These are phyloP conservation scores for Sarcomyxa edulis DNA, from an alignment of 768 basidiomycete genomes.

Conservation along the genomic window DNA sequence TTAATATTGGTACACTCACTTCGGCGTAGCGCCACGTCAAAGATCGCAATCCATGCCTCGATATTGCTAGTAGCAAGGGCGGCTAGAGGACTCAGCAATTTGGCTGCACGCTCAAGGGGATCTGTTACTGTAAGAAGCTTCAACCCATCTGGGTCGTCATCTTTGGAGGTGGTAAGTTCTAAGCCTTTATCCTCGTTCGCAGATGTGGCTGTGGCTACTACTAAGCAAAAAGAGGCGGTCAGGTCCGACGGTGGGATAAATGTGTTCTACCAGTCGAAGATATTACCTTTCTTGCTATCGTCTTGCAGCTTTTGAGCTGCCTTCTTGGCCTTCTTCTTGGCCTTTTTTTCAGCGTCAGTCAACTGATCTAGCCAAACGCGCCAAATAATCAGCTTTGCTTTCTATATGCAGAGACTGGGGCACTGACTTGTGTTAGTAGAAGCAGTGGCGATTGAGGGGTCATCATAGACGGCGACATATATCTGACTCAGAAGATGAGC, in stretches of 20 bases:
- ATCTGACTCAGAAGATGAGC: slow-evolving; percentile 42
- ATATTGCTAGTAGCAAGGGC: slow-evolving; percentile 46
- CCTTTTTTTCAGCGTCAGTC: slow-evolving; percentile 70
- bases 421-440: slow-evolving; percentile 36
- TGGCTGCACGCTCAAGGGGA: slow-evolving; percentile 71
- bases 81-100: slow-evolving; percentile 60
- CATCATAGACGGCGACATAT: slow-evolving; percentile 65
- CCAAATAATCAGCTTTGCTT: too few relatives aligned
- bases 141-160: slow-evolving; percentile 81
- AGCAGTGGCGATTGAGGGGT: slow-evolving; percentile 53
- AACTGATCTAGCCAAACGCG: slow-evolving; percentile 28
- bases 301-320: slow-evolving; percentile 61
- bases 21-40: slow-evolving; percentile 79
- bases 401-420: too few relatives aligned
- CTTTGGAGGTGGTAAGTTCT: slow-evolving; percentile 48
- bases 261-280: too few relatives aligned
- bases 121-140: slow-evolving; percentile 60
- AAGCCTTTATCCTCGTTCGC: slow-evolving; percentile 68
- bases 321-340: slow-evolving; percentile 85
- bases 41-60: slow-evolving; percentile 69
- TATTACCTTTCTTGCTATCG: slow-evolving; percentile 66
- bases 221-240: slow-evolving; percentile 3
- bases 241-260: slow-evolving; percentile 2
- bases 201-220: slow-evolving; percentile 24
- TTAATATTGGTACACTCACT: slow-evolving; percentile 41